These are phyloP conservation scores for Monilinia vaccinii-corymbosi DNA, from an alignment of 2,329 filamentous ascomycete genomes.

Conservation along the genomic window DNA sequence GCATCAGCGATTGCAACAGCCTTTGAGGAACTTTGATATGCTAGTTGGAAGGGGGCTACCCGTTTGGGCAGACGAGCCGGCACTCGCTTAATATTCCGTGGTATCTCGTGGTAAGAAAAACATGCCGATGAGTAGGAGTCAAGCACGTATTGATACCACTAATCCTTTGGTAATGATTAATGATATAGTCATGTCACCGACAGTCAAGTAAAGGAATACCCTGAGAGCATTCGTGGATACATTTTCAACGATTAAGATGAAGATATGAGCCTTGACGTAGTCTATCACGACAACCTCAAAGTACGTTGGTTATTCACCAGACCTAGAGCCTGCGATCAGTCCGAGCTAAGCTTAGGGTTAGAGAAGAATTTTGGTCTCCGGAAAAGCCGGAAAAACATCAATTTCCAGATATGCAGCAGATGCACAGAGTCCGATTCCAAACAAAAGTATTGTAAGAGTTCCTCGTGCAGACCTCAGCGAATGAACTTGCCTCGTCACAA, in stretches of 20 bases:
- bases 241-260: no score
- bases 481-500: no score
- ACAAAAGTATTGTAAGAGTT: no score
- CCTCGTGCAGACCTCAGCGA: no score
- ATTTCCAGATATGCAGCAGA: no score
- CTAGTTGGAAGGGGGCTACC: neutral
- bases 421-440: no score
- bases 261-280: no score
- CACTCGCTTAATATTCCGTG: neutral
- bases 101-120: slow-evolving; percentile 48
- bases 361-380: no score
- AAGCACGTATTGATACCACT: slow-evolving; percentile 51
- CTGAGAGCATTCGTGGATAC: no score
- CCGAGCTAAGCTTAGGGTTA: neutral
- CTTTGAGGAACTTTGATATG: neutral
- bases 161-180: slow-evolving; percentile 26
- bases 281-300: neutral
- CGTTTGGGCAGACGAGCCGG: neutral
- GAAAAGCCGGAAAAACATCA: neutral
- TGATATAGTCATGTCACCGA: neutral
- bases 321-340: no score
- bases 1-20: neutral
- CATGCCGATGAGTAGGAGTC: slow-evolving; percentile 47
- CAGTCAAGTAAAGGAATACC: no score
- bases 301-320: no score